Percentiles rank a stretch among this genome's conserved stretches.
Evolutionary conservation across 371 early-diverging fungal genomes (phyloP).

Genomic region (Mycotypha africana): DNA sequence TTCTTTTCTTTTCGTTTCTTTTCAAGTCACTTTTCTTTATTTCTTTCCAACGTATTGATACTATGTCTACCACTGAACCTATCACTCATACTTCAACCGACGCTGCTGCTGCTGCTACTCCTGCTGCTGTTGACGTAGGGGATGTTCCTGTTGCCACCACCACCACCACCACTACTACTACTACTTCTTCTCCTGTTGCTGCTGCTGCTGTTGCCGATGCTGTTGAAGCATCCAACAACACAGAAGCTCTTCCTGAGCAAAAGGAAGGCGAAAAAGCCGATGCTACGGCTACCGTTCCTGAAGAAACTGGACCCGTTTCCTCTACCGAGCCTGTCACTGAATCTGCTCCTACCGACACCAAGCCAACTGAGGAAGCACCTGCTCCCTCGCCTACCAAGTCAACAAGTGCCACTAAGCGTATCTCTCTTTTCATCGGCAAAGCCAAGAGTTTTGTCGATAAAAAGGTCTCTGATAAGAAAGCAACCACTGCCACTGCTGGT

Average conservation of each 20-base stretch:
- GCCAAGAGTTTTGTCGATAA: conserved; percentile 15
- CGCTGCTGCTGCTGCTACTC: too few species aligned
- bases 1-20: too few species aligned
- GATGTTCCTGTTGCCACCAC: neutral
- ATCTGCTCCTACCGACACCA: neutral
- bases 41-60: too few species aligned
- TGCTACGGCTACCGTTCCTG: neutral
- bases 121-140: conserved; percentile 10
- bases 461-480: conserved; percentile 14
- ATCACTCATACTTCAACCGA: too few species aligned
- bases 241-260: too few species aligned
- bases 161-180: conserved; percentile 1
- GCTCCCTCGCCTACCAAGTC: conserved; percentile 13
- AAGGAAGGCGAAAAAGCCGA: too few species aligned
- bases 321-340: neutral
- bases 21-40: too few species aligned
- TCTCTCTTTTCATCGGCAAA: conserved; percentile 14
- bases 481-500: neutral
- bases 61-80: too few species aligned
- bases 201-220: too few species aligned
- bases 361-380: neutral
- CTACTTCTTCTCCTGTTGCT: conserved; percentile 5
- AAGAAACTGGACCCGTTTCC: neutral
- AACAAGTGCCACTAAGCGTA: conserved; percentile 10
- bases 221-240: too few species aligned